A percentile compares a stretch with the other conserved stretches of the same genome.
phyloP scores from a whole-genome alignment of 140 eudicot species.

The Bidens hawaiensis region DNA sequence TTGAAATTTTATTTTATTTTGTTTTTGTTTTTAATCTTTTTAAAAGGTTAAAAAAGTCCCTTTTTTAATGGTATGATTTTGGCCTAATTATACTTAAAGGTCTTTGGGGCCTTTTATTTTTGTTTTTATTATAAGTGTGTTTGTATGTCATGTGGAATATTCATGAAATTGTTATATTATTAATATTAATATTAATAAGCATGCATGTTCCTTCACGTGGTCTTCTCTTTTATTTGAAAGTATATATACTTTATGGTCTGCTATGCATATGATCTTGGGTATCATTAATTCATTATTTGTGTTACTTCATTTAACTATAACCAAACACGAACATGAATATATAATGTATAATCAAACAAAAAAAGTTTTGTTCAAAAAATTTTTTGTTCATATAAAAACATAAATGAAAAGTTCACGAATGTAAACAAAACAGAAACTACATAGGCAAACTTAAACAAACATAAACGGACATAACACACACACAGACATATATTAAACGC shows the following conservation, averaged over 20 bases:
- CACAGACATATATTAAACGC: too few relatives aligned
- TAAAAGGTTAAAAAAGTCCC: conserved; percentile 19
- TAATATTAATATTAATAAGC: too few relatives aligned
- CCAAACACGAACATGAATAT: background rate
- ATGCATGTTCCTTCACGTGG: conserved; percentile 43
- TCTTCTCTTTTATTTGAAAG: conserved; percentile 48
- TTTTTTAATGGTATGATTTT: conserved; percentile 45
- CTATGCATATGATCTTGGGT: too few relatives aligned
- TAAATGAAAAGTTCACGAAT: too few relatives aligned
- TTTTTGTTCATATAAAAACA: too few relatives aligned
- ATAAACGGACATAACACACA: too few relatives aligned
- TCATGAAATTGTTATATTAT: conserved; percentile 25
- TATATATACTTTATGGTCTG: conserved; percentile 5
- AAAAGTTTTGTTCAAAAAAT: too few relatives aligned
- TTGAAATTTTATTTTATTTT: background rate
- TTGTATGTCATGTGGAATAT: conserved; percentile 43
- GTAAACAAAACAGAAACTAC: too few relatives aligned
- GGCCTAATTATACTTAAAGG: conserved; percentile 56
- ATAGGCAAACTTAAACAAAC: too few relatives aligned
- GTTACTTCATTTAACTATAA: conserved; percentile 21
- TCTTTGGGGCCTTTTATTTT: conserved; percentile 58
- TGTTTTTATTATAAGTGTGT: conserved; percentile 35
- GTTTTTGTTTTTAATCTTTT: background rate
- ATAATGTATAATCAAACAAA: too few relatives aligned
- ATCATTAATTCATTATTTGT: too few relatives aligned